Conservation (phyloP, 495 filamentous ascomycete species). For the Talaromyces proteolyticus region DNA sequence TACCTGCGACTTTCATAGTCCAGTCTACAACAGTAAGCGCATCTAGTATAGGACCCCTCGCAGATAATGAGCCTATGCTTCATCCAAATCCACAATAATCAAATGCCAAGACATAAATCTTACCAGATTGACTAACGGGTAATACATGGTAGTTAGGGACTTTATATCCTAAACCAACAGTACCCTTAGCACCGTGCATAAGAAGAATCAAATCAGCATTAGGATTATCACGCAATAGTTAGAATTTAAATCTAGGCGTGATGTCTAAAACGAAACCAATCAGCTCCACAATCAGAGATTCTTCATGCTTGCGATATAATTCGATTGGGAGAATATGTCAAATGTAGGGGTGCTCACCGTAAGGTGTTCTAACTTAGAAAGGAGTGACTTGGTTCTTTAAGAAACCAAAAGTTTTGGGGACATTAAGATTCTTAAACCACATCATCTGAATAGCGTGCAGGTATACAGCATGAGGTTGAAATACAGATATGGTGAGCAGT, state of each 20-base stretch:
- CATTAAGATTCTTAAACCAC: conserved; percentile 42
- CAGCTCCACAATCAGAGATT: conserved; percentile 40
- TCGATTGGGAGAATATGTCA: conserved; percentile 71
- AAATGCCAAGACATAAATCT: conserved; percentile 57
- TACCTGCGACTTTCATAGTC: conserved; percentile 55
- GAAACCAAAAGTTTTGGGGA: conserved; percentile 44
- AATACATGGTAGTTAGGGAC: conserved; percentile 57
- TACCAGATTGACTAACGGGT: conserved; percentile 47
- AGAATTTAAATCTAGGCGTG: conserved; percentile 48
- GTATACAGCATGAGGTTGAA: too few species aligned
- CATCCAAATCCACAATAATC: conserved; percentile 80
- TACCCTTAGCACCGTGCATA: conserved; percentile 51
- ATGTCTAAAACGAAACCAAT: conserved; percentile 47
- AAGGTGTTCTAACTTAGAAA: conserved; percentile 53
- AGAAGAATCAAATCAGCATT: conserved; percentile 54
- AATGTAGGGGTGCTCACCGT: conserved; percentile 54
- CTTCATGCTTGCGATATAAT: conserved; percentile 53
- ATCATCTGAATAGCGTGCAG: conserved; percentile 41
- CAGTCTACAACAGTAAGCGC: conserved; percentile 58
- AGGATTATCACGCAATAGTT: conserved; percentile 57
- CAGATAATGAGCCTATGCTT: conserved; percentile 64
- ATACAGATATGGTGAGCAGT: conserved; percentile 42
- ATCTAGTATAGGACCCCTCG: conserved; percentile 65
- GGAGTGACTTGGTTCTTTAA: conserved; percentile 58
- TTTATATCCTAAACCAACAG: conserved; percentile 57